Conservation (phyloP, 2,329 filamentous ascomycete species). For the Davidsoniella australis region DNA sequence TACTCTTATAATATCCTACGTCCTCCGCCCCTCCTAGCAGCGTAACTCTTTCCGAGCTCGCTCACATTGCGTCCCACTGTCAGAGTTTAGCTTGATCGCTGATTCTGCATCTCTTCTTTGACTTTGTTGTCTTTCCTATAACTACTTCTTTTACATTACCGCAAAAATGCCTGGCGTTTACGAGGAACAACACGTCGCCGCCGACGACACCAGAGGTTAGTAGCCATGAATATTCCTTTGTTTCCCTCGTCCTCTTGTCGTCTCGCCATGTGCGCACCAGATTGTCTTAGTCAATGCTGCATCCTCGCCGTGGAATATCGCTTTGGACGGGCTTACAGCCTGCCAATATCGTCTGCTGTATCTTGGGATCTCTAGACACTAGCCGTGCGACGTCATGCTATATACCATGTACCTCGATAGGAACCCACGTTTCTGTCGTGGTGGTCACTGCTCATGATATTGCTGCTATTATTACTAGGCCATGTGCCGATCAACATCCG, state of each 20-base stretch:
- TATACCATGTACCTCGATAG: background rate
- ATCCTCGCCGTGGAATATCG: background rate
- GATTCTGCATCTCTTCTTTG: no score
- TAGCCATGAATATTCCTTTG: constrained; percentile 8
- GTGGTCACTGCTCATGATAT: background rate
- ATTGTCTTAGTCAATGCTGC: background rate
- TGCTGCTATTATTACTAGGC: background rate
- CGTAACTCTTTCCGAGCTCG: background rate
- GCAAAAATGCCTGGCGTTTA: constrained; percentile 21
- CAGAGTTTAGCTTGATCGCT: background rate
- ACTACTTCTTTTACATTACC: background rate
- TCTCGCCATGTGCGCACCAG: background rate
- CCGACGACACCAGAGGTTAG: constrained; percentile 24
- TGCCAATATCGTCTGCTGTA: background rate
- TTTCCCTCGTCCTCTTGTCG: background rate
- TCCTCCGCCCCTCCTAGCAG: background rate
- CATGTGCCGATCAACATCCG: background rate
- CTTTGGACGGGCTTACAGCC: background rate
- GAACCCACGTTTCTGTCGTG: background rate
- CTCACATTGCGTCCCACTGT: no score
- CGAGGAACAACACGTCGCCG: constrained; percentile 19
- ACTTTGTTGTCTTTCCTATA: background rate
- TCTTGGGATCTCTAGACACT: background rate
- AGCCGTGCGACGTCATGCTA: background rate
- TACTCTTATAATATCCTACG: background rate